Percentiles rank a stretch among this genome's conserved stretches.
Evolutionary conservation across 805 yeast genomes (phyloP).

Genomic region (Candida ortonii): DNA sequence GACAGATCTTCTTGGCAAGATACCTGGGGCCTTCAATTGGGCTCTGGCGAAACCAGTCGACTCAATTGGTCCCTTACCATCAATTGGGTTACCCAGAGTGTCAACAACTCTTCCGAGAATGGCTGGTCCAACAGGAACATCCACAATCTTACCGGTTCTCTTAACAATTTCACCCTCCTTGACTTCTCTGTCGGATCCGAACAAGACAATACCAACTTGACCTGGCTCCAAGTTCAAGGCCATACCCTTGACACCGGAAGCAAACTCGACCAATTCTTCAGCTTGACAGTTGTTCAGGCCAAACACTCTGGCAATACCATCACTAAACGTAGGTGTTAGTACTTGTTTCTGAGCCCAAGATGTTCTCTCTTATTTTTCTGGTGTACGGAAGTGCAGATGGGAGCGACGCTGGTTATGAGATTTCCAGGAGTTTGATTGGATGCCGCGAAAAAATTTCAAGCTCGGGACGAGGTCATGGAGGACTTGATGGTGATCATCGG

Average conservation of each 20-base stretch:
- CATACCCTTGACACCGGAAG: slow-evolving; percentile 99
- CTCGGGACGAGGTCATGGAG: not conserved
- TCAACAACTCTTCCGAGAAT: slow-evolving; percentile 99
- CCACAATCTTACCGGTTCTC: slow-evolving; percentile 99
- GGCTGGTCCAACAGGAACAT: slow-evolving; percentile 98
- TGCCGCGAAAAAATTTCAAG: slow-evolving; percentile 11
- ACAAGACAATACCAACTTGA: slow-evolving; percentile 99
- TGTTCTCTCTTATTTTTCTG: not conserved
- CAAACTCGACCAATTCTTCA: slow-evolving; percentile 98
- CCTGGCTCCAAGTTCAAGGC: slow-evolving; percentile 99
- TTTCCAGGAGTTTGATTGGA: slow-evolving; percentile 27
- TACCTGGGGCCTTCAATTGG: slow-evolving; percentile 99
- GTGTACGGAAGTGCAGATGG: slow-evolving; percentile 5
- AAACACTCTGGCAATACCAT: slow-evolving; percentile 99
- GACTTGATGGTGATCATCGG: not conserved
- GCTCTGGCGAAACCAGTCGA: slow-evolving; percentile 86
- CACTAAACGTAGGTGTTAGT: slow-evolving; percentile 57
- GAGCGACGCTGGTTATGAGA: slow-evolving; percentile 26
- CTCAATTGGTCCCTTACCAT: slow-evolving; percentile 98
- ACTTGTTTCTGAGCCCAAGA: slow-evolving; percentile 12
- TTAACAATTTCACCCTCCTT: slow-evolving; percentile 99
- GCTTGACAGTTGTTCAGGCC: slow-evolving; percentile 99
- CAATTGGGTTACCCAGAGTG: slow-evolving; percentile 98
- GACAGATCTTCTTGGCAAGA: slow-evolving; percentile 98
- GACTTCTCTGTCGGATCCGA: slow-evolving; percentile 98